Percentiles rank a stretch among this genome's conserved stretches.
These are phyloP conservation scores for Talaromyces thailandensis DNA, from an alignment of 495 filamentous ascomycete species.

Conservation along the genomic window DNA sequence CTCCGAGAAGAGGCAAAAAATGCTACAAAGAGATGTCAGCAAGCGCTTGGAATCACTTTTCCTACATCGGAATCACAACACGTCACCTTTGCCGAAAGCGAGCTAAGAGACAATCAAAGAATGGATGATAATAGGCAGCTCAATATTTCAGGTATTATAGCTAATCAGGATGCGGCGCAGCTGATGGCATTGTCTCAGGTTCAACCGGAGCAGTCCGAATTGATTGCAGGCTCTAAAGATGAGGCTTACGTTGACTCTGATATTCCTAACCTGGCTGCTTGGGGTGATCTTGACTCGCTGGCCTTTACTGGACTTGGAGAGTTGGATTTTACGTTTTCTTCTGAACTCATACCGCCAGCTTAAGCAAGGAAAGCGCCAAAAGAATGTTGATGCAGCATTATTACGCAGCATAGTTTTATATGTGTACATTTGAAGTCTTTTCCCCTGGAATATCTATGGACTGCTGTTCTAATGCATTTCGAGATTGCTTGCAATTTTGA, in stretches of 20 bases:
- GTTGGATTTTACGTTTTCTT: background rate
- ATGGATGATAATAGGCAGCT: background rate
- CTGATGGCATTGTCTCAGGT: background rate
- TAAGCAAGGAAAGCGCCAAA: background rate
- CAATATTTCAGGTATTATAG: background rate
- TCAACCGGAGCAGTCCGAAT: background rate
- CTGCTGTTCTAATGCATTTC: background rate
- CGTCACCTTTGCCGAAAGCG: background rate
- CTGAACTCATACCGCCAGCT: background rate
- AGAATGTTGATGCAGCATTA: background rate
- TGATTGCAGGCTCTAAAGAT: background rate
- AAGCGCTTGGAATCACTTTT: background rate
- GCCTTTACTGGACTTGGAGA: background rate
- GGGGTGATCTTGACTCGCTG: background rate
- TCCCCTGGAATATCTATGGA: background rate
- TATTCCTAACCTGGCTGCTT: background rate
- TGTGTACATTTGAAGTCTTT: background rate
- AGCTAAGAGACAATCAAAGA: background rate
- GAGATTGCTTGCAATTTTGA: background rate
- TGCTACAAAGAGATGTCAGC: background rate
- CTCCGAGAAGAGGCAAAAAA: constrained; percentile 29
- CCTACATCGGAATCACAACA: background rate
- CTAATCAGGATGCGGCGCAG: background rate
- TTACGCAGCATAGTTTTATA: background rate
- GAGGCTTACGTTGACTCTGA: background rate